A percentile compares a stretch with the other conserved stretches of the same genome.
Evolutionary conservation across 2,329 filamentous ascomycete species (phyloP).

Genomic region (Grosmannia huntii): DNA sequence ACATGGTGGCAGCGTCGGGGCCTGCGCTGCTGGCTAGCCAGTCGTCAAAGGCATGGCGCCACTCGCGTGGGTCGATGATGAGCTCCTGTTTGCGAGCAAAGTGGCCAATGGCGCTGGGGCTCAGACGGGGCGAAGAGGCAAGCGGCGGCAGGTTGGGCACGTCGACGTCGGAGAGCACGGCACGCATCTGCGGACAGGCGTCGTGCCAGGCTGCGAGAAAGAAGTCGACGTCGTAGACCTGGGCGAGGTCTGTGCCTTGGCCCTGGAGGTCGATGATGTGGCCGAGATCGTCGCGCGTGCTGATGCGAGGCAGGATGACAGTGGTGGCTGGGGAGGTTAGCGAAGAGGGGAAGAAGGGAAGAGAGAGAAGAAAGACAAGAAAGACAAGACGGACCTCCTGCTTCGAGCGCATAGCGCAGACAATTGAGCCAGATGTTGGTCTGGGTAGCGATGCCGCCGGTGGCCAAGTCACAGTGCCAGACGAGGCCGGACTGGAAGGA

Average conservation of each 20-base stretch:
- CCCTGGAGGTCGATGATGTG: conserved; percentile 1
- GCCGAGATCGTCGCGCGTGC: conserved; percentile 9
- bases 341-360: neutral
- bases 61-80: conserved; percentile 11
- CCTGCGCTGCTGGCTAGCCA: conserved; percentile 6
- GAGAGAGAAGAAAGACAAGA: neutral
- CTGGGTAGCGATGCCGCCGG: conserved; percentile 23
- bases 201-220: conserved; percentile 6
- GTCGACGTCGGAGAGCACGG: conserved; percentile 5
- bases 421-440: conserved; percentile 24
- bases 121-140: neutral
- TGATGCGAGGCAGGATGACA: conserved; percentile 9
- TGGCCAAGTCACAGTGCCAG: conserved; percentile 22
- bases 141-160: conserved; percentile 3
- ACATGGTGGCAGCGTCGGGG: neutral
- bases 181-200: conserved; percentile 8
- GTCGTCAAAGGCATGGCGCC: conserved; percentile 11
- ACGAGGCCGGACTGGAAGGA: conserved; percentile 22
- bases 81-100: conserved; percentile 8
- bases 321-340: conserved; percentile 7
- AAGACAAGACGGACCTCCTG: conserved; percentile 2
- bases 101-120: conserved; percentile 3
- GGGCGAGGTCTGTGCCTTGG: conserved; percentile 3
- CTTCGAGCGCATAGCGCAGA: conserved; percentile 23
- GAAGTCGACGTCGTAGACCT: conserved; percentile 8